A percentile compares a stretch with the other conserved stretches of the same genome.
Evolutionary conservation across 1,284 basidiomycete species (phyloP).

Genomic region (Omphalotus olearius): DNA sequence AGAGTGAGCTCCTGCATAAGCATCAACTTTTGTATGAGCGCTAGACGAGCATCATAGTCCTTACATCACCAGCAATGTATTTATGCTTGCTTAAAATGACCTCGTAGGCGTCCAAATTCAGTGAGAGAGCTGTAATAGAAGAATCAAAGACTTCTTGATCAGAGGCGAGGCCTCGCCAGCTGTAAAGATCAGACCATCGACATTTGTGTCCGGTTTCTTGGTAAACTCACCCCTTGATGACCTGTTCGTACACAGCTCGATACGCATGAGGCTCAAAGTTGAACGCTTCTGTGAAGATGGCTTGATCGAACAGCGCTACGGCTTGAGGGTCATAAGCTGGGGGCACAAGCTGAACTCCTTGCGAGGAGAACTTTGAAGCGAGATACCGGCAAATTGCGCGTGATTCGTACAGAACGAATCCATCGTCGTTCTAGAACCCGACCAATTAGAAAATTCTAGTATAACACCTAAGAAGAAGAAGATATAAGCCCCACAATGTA

Average conservation of each 20-base stretch:
- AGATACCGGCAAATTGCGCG: conserved; percentile 31
- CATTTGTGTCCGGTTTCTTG: not conserved
- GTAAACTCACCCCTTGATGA: conserved; percentile 41
- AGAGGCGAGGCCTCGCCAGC: conserved; percentile 10
- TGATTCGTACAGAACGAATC: conserved; percentile 29
- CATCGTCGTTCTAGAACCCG: conserved; percentile 35
- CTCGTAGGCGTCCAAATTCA: conserved; percentile 47
- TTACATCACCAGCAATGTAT: conserved; percentile 47
- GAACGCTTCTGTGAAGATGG: conserved; percentile 5
- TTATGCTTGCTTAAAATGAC: conserved; percentile 45
- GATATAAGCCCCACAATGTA: conserved; percentile 35
- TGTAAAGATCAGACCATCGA: not conserved
- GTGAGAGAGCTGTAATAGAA: conserved; percentile 28
- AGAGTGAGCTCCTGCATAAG: conserved; percentile 27
- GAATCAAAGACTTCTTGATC: conserved; percentile 30
- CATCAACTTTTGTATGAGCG: not conserved
- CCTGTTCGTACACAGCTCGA: conserved; percentile 36
- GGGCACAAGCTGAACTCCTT: conserved; percentile 23
- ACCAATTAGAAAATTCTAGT: not conserved
- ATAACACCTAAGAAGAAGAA: conserved; percentile 1
- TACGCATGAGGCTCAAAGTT: conserved; percentile 13
- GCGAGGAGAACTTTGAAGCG: conserved; percentile 26
- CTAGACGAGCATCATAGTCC: conserved; percentile 13
- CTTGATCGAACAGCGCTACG: conserved; percentile 12
- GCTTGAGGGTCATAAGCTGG: conserved; percentile 29